Evolutionary conservation across 148 eudicot genomes (phyloP).

Genomic region (Silene uniflora): DNA sequence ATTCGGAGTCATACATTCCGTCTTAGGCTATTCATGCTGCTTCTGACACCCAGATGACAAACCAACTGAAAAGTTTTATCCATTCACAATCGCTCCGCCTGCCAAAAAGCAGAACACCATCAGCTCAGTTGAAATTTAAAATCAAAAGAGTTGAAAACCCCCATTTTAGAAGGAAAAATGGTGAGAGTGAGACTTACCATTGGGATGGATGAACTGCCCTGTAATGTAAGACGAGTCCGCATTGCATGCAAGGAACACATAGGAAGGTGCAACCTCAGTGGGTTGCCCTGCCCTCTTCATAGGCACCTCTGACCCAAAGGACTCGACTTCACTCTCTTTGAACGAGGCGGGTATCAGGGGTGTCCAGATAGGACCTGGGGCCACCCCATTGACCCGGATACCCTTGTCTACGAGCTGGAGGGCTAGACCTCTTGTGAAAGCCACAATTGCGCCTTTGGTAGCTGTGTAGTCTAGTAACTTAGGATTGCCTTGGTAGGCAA

Average conservation of each 20-base stretch:
- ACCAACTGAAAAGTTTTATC: slow-evolving; percentile 11
- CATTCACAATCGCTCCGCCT: slow-evolving; percentile 33
- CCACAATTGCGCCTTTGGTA: slow-evolving; percentile 74
- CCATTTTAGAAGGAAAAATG: not conserved
- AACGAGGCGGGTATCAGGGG: slow-evolving; percentile 73
- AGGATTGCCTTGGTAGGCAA: slow-evolving; percentile 59
- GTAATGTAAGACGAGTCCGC: slow-evolving; percentile 64
- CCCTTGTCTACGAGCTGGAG: slow-evolving; percentile 57
- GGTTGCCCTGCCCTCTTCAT: slow-evolving; percentile 88
- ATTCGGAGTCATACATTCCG: not conserved
- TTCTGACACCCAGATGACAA: not conserved
- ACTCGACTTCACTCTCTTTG: too few relatives aligned
- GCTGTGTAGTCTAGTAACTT: slow-evolving; percentile 61
- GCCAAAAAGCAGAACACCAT: slow-evolving; percentile 10
- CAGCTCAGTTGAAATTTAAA: not conserved
- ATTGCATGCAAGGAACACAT: slow-evolving; percentile 68
- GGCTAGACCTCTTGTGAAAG: slow-evolving; percentile 62
- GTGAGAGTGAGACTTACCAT: slow-evolving; percentile 42
- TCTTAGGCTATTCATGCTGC: not conserved
- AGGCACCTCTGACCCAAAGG: slow-evolving; percentile 68
- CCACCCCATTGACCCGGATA: slow-evolving; percentile 66
- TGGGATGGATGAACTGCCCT: slow-evolving; percentile 78
- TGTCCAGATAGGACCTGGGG: slow-evolving; percentile 86
- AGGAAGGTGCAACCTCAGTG: slow-evolving; percentile 64
- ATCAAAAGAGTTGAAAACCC: too few relatives aligned